phyloP scores from a whole-genome alignment of 2,329 filamentous ascomycete genomes.

The Stagonosporopsis cucurbitacearum region DNA sequence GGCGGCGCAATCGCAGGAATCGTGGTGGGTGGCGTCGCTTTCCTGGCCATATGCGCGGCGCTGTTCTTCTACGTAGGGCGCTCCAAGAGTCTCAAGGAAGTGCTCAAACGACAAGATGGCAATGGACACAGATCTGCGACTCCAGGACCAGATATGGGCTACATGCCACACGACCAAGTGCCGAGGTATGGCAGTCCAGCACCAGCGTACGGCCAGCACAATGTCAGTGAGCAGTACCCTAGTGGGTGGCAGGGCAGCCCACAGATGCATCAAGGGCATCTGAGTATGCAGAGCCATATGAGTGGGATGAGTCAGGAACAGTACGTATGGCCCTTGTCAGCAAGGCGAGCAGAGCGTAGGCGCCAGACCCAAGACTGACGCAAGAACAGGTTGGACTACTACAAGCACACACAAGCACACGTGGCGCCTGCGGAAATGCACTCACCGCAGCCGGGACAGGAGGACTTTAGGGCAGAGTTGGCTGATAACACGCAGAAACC shows the following conservation, averaged over 20 bases:
- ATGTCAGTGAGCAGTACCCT: slow-evolving; percentile 32
- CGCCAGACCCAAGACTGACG: slow-evolving; percentile 5
- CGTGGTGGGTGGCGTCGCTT: slow-evolving; percentile 67
- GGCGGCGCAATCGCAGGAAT: slow-evolving; percentile 57
- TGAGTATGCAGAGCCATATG: slow-evolving; percentile 27
- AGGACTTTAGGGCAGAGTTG: slow-evolving; percentile 35
- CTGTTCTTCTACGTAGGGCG: slow-evolving; percentile 70
- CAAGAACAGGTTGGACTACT: slow-evolving; percentile 27
- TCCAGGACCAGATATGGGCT: slow-evolving; percentile 13
- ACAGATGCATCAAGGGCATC: slow-evolving; percentile 22
- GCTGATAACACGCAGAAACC: slow-evolving; percentile 27
- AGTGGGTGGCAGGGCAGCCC: slow-evolving; percentile 28
- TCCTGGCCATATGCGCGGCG: slow-evolving; percentile 66
- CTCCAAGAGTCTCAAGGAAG: slow-evolving; percentile 40
- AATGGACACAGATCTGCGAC: slow-evolving; percentile 16
- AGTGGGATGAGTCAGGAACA: slow-evolving; percentile 30
- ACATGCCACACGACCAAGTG: slow-evolving; percentile 8
- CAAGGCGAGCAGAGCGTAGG: background rate
- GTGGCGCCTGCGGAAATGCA: slow-evolving; percentile 29
- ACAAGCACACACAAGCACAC: slow-evolving; percentile 26
- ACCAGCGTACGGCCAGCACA: slow-evolving; percentile 35
- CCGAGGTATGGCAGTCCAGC: slow-evolving; percentile 19
- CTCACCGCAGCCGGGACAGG: slow-evolving; percentile 29
- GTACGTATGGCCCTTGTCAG: slow-evolving; percentile 21
- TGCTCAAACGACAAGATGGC: slow-evolving; percentile 26